Evolutionary conservation across 1,284 basidiomycete genomes (phyloP), one percentile per base, ranked within the genome.

Genomic region (Ustilago crameri): DNA sequence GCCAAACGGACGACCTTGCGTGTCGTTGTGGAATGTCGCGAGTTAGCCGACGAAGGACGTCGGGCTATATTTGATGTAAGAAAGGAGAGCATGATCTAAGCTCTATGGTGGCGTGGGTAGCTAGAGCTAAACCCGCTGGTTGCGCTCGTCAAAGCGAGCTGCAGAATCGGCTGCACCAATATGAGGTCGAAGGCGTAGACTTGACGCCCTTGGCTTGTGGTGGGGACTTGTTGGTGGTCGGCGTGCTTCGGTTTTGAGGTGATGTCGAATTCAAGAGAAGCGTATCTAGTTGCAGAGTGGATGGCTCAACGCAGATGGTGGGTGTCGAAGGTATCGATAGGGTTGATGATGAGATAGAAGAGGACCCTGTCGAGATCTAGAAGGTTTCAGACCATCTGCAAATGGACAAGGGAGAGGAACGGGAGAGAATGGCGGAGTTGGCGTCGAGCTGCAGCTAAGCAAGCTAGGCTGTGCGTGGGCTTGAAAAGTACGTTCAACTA

Each of bases 81-180:
- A 17, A 38, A 15, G 9, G 24, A 5, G 18, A 20, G 12, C 64
- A 67, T 67, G 4, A 35, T 12, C 38, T 34, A 26, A 24, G 42
- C 45, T 46, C 24, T 17, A 22, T 5, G 10, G 3, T 5, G 5
- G 30, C n/a, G 17, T 37, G 30, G 9, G 30, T 17, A 49, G 44
- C 26, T 40, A 26, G 44, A 47, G 49, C 9, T 26, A 35, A 14
- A 12, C 40, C 40, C 48, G 49, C 56, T 61, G 64, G 50, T 46
- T 26, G 32, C 57, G 64, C 64, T 61, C 64, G 58, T 50, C 64
- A 18, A 52, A 17, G 51, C 64, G 64, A 67, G 64, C 64, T 46
- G 14, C 34, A 44, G 27, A 38, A 23, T 23, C 9, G 17, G 42
- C 48, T 57, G 64, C 58, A 61, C 57, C 64, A 60, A 53, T 57